phyloP scores from a whole-genome alignment of 2,329 filamentous ascomycete genomes.

The Aspergillus sp. region DNA sequence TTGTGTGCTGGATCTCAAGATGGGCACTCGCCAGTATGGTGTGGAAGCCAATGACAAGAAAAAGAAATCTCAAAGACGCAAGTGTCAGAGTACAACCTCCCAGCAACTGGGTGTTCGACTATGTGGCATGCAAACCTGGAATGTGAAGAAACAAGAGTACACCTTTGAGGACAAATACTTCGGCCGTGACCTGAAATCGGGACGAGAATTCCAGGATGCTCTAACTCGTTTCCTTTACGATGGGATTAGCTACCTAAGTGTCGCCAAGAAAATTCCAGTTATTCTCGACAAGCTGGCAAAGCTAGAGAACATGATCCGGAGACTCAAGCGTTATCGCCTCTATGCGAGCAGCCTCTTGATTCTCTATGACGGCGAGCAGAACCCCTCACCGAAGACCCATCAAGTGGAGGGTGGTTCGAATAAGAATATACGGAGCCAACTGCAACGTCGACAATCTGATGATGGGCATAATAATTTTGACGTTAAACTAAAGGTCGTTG shows the following conservation, averaged over 20 bases:
- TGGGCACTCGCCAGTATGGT: slow-evolving; percentile 97
- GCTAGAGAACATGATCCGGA: slow-evolving; percentile 78
- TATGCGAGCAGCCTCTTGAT: slow-evolving; percentile 94
- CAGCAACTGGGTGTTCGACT: slow-evolving; percentile 87
- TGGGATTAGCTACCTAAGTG: slow-evolving; percentile 75
- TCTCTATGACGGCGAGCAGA: slow-evolving; percentile 81
- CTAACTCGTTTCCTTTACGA: slow-evolving; percentile 89
- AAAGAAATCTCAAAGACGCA: slow-evolving; percentile 85
- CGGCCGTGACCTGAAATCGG: slow-evolving; percentile 82
- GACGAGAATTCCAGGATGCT: slow-evolving; percentile 83
- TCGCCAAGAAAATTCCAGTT: slow-evolving; percentile 81
- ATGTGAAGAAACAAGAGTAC: slow-evolving; percentile 77
- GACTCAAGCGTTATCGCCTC: slow-evolving; percentile 82
- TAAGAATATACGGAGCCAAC: slow-evolving; percentile 31
- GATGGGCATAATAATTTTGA: slow-evolving; percentile 41
- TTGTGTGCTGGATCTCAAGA: slow-evolving; percentile 96
- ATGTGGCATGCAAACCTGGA: slow-evolving; percentile 96
- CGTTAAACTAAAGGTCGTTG: slow-evolving; percentile 89
- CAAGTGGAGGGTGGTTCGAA: slow-evolving; percentile 22
- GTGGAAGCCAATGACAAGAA: slow-evolving; percentile 91
- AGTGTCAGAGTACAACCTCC: slow-evolving; percentile 90
- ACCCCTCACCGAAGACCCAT: slow-evolving; percentile 22
- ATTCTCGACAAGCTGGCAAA: slow-evolving; percentile 80
- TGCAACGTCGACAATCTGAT: slow-evolving; percentile 31
- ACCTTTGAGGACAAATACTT: slow-evolving; percentile 99